These are phyloP conservation scores for Fusarium sambucinum DNA, from an alignment of 2,329 filamentous ascomycete species.

Conservation along the genomic window DNA sequence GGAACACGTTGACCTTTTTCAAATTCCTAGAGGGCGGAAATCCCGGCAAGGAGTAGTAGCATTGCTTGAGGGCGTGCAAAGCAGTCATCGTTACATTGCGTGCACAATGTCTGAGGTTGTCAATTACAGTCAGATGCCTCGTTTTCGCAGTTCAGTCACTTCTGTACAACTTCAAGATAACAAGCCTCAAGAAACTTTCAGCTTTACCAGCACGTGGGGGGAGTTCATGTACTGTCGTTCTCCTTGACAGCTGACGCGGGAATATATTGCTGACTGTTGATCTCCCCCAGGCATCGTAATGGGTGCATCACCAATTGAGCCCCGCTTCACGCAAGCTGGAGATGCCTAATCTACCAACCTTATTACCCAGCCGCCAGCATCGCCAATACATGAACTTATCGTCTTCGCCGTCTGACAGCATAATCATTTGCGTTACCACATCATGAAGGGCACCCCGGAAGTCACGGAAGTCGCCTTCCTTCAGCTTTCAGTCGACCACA, in stretches of 20 bases:
- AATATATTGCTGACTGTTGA: slow-evolving; percentile 17
- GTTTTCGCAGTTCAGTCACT: not conserved
- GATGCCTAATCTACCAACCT: slow-evolving; percentile 20
- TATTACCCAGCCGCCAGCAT: not conserved
- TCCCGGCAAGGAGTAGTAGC: slow-evolving; percentile 23
- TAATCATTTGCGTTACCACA: not conserved
- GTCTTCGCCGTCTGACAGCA: not conserved
- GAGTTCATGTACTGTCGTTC: not conserved
- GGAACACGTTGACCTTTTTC: slow-evolving; percentile 35
- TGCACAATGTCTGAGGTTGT: not conserved
- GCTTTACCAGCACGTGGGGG: not conserved
- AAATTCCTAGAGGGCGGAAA: slow-evolving; percentile 34
- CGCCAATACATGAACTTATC: not conserved
- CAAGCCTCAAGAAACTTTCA: not conserved
- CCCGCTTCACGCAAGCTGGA: slow-evolving; percentile 20
- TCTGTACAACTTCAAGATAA: not conserved
- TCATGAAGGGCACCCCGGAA: slow-evolving; percentile 57
- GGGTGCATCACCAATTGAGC: slow-evolving; percentile 12
- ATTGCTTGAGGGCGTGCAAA: not conserved
- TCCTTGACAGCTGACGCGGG: slow-evolving; percentile 4
- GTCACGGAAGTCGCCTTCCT: slow-evolving; percentile 58
- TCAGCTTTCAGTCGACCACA: slow-evolving; percentile 48
- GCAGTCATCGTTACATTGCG: slow-evolving; percentile 1
- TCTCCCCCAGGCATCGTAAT: slow-evolving; percentile 14
- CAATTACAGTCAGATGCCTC: not conserved